Evolutionary conservation across 75 land plant genomes (phyloP).

Genomic region (Sequoiadendron giganteum): DNA sequence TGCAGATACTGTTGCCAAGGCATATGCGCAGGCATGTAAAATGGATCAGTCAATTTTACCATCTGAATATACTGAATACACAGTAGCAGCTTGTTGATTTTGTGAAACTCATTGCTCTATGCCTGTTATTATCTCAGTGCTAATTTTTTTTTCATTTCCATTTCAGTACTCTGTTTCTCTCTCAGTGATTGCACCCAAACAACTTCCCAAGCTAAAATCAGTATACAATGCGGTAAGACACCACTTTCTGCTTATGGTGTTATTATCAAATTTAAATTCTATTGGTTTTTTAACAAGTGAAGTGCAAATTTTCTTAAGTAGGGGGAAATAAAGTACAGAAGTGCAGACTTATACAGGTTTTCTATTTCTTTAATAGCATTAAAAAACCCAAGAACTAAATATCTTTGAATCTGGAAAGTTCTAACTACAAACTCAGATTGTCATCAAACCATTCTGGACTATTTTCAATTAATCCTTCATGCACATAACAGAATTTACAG

Average conservation of each 20-base stretch:
- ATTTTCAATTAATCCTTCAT: neutral
- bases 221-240: slow-evolving; percentile 72
- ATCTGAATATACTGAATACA: neutral
- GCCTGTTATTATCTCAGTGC: neutral
- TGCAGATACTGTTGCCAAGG: slow-evolving; percentile 93
- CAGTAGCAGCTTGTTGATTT: neutral
- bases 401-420: neutral
- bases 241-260: neutral
- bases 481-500: neutral
- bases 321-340: neutral
- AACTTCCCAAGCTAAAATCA: slow-evolving; percentile 69
- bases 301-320: neutral
- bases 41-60: neutral
- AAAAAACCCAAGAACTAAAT: neutral
- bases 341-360: neutral
- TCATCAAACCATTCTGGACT: neutral
- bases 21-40: slow-evolving; percentile 65
- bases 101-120: neutral
- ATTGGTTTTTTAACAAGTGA: neutral
- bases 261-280: neutral
- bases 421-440: neutral
- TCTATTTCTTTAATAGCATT: neutral
- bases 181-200: slow-evolving; percentile 88
- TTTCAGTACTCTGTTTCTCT: slow-evolving; percentile 75
- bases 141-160: neutral